These are phyloP conservation scores for Geranium brycei DNA, from an alignment of 345 rosid genomes.

Conservation along the genomic window DNA sequence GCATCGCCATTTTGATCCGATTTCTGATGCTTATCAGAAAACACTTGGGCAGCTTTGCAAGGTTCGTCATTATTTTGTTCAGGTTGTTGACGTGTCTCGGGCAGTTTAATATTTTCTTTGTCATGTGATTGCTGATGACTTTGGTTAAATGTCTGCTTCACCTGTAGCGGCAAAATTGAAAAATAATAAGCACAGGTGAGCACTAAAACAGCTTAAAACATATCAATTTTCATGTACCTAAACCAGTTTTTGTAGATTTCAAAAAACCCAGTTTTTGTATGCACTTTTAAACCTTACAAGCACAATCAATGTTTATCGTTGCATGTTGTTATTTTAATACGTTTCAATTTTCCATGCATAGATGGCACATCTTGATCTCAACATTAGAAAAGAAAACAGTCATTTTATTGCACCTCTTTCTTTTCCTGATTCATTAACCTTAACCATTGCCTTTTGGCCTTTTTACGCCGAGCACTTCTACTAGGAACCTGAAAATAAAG, in stretches of 20 bases:
- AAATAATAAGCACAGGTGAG: not conserved
- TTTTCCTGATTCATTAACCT: constrained; percentile 54
- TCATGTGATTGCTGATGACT: constrained; percentile 23
- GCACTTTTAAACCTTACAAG: too few relatives aligned
- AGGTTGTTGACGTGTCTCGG: constrained; percentile 16
- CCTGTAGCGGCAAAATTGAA: constrained; percentile 27
- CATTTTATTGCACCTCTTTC: constrained; percentile 34
- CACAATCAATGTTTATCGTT: not conserved
- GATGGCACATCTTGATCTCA: constrained; percentile 1
- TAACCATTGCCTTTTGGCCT: constrained; percentile 68
- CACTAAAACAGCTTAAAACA: not conserved
- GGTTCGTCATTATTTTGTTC: constrained; percentile 2
- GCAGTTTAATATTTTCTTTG: constrained; percentile 17
- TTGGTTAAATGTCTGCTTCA: constrained; percentile 23
- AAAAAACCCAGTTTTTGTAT: too few relatives aligned
- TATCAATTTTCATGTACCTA: too few relatives aligned
- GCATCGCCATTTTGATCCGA: constrained; percentile 21
- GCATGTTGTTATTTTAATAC: not conserved
- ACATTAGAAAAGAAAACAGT: not conserved
- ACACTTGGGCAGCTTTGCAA: not conserved
- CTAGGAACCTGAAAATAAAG: constrained; percentile 47
- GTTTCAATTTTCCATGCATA: too few relatives aligned
- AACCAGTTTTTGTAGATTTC: too few relatives aligned
- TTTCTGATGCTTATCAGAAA: constrained; percentile 11
- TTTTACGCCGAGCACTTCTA: constrained; percentile 88